Base-by-base conservation (phyloP, 2,329 filamentous ascomycete genomes). In the Ophiostoma piceae region DNA sequence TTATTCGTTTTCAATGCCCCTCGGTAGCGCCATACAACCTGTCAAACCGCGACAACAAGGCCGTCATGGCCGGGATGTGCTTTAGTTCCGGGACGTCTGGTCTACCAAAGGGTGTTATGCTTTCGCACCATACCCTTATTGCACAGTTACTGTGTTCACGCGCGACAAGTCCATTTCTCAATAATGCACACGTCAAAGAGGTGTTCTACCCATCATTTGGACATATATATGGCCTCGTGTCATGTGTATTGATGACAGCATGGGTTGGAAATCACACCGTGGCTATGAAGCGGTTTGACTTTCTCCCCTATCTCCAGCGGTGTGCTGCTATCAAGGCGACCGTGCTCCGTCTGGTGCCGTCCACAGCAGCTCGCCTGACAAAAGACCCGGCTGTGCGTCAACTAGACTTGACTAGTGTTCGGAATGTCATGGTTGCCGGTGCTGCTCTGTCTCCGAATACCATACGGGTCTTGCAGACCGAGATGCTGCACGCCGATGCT, bases 61-160 rank as follows among this genome's bases (percentile, higher is more conserved):
- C 67, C 3, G 51, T 69, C 64, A 67, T 69, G 70, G 70, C 70
- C 64, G 70, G 51, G 47, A 76, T 84, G 7, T 71, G 83, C n/a
- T 84, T 83, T 73, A 83, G 80, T 43, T 83, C 81, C 57, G 83
- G 82, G 35, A 84, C 83, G 0, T 84, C 82, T 0, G 82, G 82
- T 1, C 72, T 80, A 3, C 82, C 82, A 14, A 84, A 84, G 73
- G 82, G 80, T 14, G 81, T 83, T 71, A 76, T 76, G 26, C 74
- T 84, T 0, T 83, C 82, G 8, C 82, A 84, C 70, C 73, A 75
- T 57, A 84, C 82, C 73, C 75, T 82, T 51, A 79, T 84, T 0
- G 51, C 51, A 5, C 51, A 57, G 51, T 11, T 57, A 4, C 12
- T 57, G 16, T 57, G n/a, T 12, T 57, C 51, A 11, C 51, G 51